Base-by-base conservation (phyloP, 371 early-diverging fungal species). In the Quaeritorhiza haematococci region DNA sequence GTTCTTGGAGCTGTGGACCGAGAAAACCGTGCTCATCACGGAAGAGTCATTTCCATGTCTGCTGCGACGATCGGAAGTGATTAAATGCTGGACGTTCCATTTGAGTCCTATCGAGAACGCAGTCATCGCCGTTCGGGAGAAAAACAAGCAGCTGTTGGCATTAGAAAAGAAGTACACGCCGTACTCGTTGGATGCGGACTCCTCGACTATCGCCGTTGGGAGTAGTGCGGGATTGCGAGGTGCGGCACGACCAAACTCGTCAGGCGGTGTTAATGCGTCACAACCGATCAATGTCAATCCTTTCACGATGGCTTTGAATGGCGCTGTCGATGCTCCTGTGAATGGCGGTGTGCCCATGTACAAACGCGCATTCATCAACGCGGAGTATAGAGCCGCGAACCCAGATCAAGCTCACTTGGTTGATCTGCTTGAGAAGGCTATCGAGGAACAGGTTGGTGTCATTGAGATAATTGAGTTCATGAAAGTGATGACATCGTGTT, bases 271-370 rank as follows among this genome's bases (percentile, higher is more conserved):
- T 10, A 38, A 38, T 38, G 19, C 13, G 13, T 13, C 13, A 13
- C 19, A 13, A 19, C 13, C 13, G 23, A 53, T 78, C 29, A 88
- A 86, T 56, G 73, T 82, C 33, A 88, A 84, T 54, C 85, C 84
- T 2, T 85, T 91, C 49, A 85, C 88, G 0, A 88, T 91, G 89
- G 79, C 86, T 3, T 62, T 91, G 26, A 89, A 88, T 61, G 90
- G 91, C 15, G 85, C 88, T 5, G 85, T 91, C 0, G 90, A 91
- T 75, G 90, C 91, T 3, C 88, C 90, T 24, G 89, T 91, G 3
- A 91, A 91, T 67, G 91, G 91, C 24, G 91, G 91, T 34, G 76
- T 91, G 3, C 79, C 84, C 26, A 82, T 89, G 73, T 91, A 89
- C 59, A 73, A 78, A 52, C 74, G 73, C 29, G 88, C 90, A 0